Conservation (phyloP, 768 basidiomycete species). For the Tubosaeta sp. region DNA sequence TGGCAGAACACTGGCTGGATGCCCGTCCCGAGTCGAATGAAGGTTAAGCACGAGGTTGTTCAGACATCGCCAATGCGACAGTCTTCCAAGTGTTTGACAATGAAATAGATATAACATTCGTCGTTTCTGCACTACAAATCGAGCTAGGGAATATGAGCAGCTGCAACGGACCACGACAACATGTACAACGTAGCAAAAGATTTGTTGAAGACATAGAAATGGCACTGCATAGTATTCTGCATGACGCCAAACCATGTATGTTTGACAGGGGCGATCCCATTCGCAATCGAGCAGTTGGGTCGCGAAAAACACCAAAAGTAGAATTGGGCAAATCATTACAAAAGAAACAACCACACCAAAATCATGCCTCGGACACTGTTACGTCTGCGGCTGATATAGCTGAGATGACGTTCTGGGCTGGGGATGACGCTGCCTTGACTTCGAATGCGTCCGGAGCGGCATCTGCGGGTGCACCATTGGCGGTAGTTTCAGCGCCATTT, state of each 20-base stretch:
- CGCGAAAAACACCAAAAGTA: slow-evolving; percentile 16
- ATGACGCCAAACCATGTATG: slow-evolving; percentile 19
- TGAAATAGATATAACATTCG: slow-evolving; percentile 4
- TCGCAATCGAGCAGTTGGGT: slow-evolving; percentile 6
- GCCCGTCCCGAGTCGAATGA: too few species aligned
- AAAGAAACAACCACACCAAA: slow-evolving; percentile 7
- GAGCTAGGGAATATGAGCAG: slow-evolving; percentile 23
- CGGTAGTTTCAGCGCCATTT: slow-evolving; percentile 24
- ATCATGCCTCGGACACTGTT: slow-evolving; percentile 41
- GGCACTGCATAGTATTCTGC: slow-evolving; percentile 19
- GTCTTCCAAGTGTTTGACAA: background rate
- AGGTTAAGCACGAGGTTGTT: background rate
- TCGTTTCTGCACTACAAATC: slow-evolving; percentile 18
- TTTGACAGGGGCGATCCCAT: slow-evolving; percentile 15
- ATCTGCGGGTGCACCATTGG: slow-evolving; percentile 26
- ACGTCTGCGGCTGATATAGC: slow-evolving; percentile 34
- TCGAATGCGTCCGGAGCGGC: slow-evolving; percentile 15
- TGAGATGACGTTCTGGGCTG: slow-evolving; percentile 26
- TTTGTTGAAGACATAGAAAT: slow-evolving; percentile 19
- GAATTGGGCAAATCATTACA: slow-evolving; percentile 7
- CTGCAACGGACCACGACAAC: slow-evolving; percentile 23
- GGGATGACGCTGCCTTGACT: slow-evolving; percentile 19
- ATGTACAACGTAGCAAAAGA: slow-evolving; percentile 28
- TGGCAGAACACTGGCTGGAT: slow-evolving; percentile 6
- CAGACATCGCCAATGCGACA: background rate